Percentiles rank a stretch among this genome's conserved stretches.
These are phyloP conservation scores for Lasiodiplodia sp. DNA, from an alignment of 2,329 filamentous ascomycete species.

Conservation along the genomic window DNA sequence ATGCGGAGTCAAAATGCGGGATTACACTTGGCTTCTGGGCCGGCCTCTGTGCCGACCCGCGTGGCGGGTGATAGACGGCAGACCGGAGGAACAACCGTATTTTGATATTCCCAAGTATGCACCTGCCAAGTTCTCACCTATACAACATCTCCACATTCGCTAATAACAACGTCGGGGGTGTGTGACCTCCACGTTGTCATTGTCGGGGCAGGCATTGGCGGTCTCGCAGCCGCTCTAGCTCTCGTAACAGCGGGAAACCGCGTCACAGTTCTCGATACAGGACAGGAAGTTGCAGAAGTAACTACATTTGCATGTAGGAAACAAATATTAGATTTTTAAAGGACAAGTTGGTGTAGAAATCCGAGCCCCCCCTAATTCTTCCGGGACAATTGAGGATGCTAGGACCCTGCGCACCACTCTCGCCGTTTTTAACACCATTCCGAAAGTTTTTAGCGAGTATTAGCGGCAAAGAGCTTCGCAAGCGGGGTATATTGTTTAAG, in stretches of 20 bases:
- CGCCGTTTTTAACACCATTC: constrained; percentile 32
- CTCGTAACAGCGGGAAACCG: not conserved
- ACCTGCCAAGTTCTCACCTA: too few species aligned
- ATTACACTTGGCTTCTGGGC: too few species aligned
- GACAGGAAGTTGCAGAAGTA: not conserved
- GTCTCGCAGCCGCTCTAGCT: not conserved
- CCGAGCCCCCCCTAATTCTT: not conserved
- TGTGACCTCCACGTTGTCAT: not conserved
- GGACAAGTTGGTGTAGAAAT: not conserved
- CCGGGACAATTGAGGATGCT: constrained; percentile 41
- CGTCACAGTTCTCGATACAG: not conserved
- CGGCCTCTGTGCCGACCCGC: too few species aligned
- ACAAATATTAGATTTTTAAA: not conserved
- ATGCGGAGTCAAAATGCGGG: too few species aligned
- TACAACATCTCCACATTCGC: too few species aligned
- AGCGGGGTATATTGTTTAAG: constrained; percentile 37
- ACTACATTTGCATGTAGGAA: too few species aligned
- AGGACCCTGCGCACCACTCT: constrained; percentile 59
- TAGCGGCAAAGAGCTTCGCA: constrained; percentile 34
- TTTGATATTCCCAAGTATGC: too few species aligned
- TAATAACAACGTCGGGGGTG: too few species aligned
- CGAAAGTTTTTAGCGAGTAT: constrained; percentile 32
- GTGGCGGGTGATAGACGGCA: too few species aligned
- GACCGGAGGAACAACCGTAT: too few species aligned
- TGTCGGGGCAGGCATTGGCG: not conserved